A percentile compares a stretch with the other conserved stretches of the same genome.
phyloP scores from a whole-genome alignment of 139 green algal genomes.

The Trebouxia sp. region DNA sequence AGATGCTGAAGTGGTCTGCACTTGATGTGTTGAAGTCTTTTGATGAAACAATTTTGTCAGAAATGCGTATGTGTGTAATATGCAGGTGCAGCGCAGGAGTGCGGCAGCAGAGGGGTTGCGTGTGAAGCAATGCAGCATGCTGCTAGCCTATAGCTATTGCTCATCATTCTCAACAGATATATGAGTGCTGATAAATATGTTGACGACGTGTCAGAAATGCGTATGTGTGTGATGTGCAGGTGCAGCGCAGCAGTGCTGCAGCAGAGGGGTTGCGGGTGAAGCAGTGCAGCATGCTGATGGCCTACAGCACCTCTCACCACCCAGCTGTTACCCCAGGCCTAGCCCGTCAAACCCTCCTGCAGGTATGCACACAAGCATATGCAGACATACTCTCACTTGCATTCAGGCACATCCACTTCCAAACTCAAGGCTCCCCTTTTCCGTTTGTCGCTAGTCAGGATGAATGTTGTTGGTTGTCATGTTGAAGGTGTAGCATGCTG shows the following conservation, averaged over 20 bases:
- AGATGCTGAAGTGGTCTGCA: no score
- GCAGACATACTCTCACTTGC: no score
- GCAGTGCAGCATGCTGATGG: slow-evolving; percentile 44
- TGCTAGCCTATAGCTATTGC: slow-evolving; percentile 28
- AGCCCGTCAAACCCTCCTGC: not conserved
- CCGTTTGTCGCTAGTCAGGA: no score
- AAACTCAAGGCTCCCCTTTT: no score
- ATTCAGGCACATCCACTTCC: no score
- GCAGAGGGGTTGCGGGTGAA: slow-evolving; percentile 46
- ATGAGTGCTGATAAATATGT: no score
- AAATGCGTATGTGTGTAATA: not conserved
- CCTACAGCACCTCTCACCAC: slow-evolving; percentile 21
- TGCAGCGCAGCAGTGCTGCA: slow-evolving; percentile 36
- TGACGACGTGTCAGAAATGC: not conserved
- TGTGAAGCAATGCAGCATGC: slow-evolving; percentile 38
- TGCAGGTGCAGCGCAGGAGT: slow-evolving; percentile 35
- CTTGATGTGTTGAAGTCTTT: no score
- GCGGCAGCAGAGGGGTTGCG: slow-evolving; percentile 45
- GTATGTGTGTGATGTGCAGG: not conserved
- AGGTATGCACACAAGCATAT: slow-evolving; percentile 12
- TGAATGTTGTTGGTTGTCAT: no score
- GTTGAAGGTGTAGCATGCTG: slow-evolving; percentile 43
- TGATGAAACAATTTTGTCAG: no score
- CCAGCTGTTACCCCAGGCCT: slow-evolving; percentile 1
- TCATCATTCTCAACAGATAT: not conserved